Evolutionary conservation across 768 basidiomycete genomes (phyloP).

Genomic region (Tricholoma matsutake): DNA sequence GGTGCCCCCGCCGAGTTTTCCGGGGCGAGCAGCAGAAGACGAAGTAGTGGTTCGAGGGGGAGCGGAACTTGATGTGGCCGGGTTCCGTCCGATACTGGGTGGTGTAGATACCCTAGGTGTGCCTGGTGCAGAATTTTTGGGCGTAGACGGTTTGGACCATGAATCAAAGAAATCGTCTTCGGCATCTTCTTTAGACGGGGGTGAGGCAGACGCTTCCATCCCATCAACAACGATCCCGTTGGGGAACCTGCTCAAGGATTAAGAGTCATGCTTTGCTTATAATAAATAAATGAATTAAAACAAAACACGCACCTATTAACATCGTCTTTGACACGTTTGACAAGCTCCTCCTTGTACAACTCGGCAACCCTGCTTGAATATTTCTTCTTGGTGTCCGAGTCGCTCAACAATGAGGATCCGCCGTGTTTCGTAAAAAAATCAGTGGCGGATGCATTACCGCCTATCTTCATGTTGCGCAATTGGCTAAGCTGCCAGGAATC

Average conservation of each 20-base stretch:
- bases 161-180: conserved; percentile 97
- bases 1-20: conserved; percentile 35
- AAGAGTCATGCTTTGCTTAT: conserved; percentile 4
- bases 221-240: conserved; percentile 81
- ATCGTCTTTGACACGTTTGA: conserved; percentile 77
- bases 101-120: conserved; percentile 49
- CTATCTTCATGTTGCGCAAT: conserved; percentile 94
- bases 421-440: conserved; percentile 93
- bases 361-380: conserved; percentile 84
- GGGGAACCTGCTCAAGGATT: conserved; percentile 55
- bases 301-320: conserved; percentile 47
- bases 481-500: conserved; percentile 92
- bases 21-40: conserved; percentile 51
- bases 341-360: conserved; percentile 90
- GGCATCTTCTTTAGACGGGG: conserved; percentile 40
- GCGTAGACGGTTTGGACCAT: conserved; percentile 85
- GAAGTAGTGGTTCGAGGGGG: conserved; percentile 65
- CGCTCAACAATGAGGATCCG: conserved; percentile 62
- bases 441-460: conserved; percentile 81
- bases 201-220: conserved; percentile 42
- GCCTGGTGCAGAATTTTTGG: conserved; percentile 51
- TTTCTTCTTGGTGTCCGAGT: conserved; percentile 83
- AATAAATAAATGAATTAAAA: too few species aligned
- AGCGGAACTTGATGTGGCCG: conserved; percentile 34
- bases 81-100: conserved; percentile 55